Evolutionary conservation across 768 basidiomycete genomes (phyloP), one percentile per base, ranked within the genome.

Genomic region (Phlegmacium glaucopus): DNA sequence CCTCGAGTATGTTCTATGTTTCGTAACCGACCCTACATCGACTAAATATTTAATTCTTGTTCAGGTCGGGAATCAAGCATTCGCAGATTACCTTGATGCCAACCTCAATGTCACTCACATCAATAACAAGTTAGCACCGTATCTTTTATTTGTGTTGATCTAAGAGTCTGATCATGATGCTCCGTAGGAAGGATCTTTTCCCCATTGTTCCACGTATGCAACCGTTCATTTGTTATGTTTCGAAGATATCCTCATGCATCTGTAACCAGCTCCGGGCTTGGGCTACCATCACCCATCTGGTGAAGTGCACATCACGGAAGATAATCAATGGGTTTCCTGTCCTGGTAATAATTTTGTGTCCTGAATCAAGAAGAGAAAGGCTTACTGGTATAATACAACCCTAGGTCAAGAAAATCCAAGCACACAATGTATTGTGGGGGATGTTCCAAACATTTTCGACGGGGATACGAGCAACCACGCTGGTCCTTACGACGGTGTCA

Each of bases 391-490:
- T 40, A 10, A 18, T 40, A 9, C 32, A 17, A 59, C 16, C 42
- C 27, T 37, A 80, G 80, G 82, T 7, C 78, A 85, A 51, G 84
- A 85, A 47, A 85, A 85, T 55, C 50, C 71, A 4, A 76, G 72
- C 52, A 49, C 38, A 0, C 55, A 71, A 50, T 81, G 79, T 58
- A 68, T 52, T 16, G 66, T 69, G 10, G 76, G 76, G 8, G 70
- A 70, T 45, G 76, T 77, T 2, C n/a, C n/a, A n/a, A 66, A 68
- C 26, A 63, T 82, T 49, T 69, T 74, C 40, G 62, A 65, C 6
- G 64, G 74, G 4, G 39, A 70, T 39, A n/a, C n/a, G 25, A 22
- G 44, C 12, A 55, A 81, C 48, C 80, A 80, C 52, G 59, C 63
- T 46, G 78, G 74, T 7, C 57, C 61, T 11, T 62, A 61, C 32